A percentile compares a stretch with the other conserved stretches of the same genome.
These are phyloP conservation scores for Eucalyptus globulus DNA, from an alignment of 345 rosid genomes.

Conservation along the genomic window DNA sequence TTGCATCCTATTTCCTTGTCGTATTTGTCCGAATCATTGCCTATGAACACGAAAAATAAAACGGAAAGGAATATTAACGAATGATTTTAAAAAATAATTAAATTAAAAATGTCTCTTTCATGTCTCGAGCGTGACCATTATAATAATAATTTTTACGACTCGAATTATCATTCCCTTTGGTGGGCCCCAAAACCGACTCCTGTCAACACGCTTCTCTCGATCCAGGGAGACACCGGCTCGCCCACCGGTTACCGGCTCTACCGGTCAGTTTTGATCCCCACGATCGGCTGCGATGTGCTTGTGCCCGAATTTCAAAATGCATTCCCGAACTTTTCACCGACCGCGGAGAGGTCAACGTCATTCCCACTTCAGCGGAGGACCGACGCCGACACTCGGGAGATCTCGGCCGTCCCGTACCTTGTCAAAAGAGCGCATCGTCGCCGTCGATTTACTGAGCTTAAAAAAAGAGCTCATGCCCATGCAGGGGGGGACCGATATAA, in stretches of 20 bases:
- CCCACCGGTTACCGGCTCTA: neutral
- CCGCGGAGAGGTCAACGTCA: neutral
- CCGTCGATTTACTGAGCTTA: neutral
- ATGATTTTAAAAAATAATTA: neutral
- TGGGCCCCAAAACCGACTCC: neutral
- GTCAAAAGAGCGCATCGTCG: neutral
- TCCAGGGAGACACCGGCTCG: neutral
- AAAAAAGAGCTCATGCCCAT: neutral
- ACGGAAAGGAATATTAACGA: neutral
- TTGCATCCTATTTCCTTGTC: neutral
- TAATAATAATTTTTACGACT: neutral
- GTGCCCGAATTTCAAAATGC: neutral
- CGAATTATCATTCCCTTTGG: neutral
- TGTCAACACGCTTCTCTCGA: neutral
- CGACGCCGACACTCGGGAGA: neutral
- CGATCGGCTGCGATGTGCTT: neutral
- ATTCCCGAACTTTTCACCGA: neutral
- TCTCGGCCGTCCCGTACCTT: neutral
- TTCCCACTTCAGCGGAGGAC: neutral
- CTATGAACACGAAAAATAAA: neutral
- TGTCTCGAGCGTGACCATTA: neutral
- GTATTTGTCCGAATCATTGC: neutral
- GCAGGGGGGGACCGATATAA: neutral
- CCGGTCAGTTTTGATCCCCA: neutral
- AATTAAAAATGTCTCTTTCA: neutral